Evolutionary conservation across 495 filamentous ascomycete genomes (phyloP).

Genomic region (Daldinia concentrica): DNA sequence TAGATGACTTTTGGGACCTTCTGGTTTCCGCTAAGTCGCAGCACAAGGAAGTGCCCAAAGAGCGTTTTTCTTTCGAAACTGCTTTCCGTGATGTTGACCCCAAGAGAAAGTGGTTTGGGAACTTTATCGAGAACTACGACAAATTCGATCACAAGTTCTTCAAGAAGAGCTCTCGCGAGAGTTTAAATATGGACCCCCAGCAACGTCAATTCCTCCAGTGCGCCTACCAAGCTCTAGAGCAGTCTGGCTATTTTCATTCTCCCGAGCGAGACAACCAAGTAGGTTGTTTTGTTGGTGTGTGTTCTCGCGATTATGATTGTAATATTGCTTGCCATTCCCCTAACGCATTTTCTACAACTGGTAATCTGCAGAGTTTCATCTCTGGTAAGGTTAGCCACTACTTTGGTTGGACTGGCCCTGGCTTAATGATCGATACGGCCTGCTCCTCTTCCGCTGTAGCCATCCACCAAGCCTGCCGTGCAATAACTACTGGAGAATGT

Average conservation of each 20-base stretch:
- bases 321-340: constrained; percentile 45
- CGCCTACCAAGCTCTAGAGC: constrained; percentile 61
- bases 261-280: constrained; percentile 30
- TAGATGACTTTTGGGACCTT: constrained; percentile 58
- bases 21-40: constrained; percentile 35
- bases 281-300: constrained; percentile 49
- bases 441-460: constrained; percentile 63
- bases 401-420: constrained; percentile 63
- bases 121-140: constrained; percentile 45
- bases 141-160: constrained; percentile 64
- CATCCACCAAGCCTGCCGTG: constrained; percentile 55
- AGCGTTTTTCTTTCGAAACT: constrained; percentile 30
- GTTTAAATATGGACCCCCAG: constrained; percentile 57
- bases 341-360: constrained; percentile 43
- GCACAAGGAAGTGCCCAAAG: constrained; percentile 35
- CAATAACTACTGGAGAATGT: constrained; percentile 54
- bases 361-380: constrained; percentile 45
- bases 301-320: constrained; percentile 44
- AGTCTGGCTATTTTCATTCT: constrained; percentile 41
- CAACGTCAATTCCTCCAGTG: constrained; percentile 55
- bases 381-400: constrained; percentile 52
- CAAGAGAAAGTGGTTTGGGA: constrained; percentile 44
- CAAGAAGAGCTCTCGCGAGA: constrained; percentile 56
- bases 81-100: constrained; percentile 34
- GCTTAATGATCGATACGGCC: constrained; percentile 64